Percentiles rank a stretch among this genome's conserved stretches.
phyloP scores from a whole-genome alignment of 169 alveolate genomes.

The Besnoitia besnoiti region DNA sequence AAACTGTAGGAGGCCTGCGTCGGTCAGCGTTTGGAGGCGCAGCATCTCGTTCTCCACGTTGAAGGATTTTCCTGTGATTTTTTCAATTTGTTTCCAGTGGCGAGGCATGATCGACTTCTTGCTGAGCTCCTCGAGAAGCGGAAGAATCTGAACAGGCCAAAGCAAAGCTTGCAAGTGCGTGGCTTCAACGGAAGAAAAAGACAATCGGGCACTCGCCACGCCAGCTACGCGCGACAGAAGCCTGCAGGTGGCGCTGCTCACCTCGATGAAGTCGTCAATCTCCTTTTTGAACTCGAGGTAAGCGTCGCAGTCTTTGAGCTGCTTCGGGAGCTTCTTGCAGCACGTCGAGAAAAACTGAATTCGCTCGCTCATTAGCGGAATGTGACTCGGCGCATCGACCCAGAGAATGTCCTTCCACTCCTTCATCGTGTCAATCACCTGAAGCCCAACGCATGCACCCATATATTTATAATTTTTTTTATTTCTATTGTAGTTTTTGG shows the following conservation, averaged over 20 bases:
- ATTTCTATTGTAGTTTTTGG: not conserved
- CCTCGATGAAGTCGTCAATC: conserved; percentile 89
- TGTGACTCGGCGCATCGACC: conserved; percentile 89
- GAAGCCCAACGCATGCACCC: conserved; percentile 22
- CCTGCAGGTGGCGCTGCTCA: conserved; percentile 36
- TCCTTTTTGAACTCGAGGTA: conserved; percentile 92
- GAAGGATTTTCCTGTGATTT: conserved; percentile 83
- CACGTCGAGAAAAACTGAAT: conserved; percentile 81
- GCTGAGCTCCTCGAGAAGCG: conserved; percentile 89
- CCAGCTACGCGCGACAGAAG: too few relatives aligned
- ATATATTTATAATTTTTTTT: not conserved
- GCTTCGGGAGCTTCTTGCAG: conserved; percentile 93
- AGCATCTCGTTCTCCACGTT: conserved; percentile 85
- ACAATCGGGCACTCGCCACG: conserved; percentile 71
- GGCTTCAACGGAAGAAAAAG: too few relatives aligned
- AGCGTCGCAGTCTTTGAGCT: conserved; percentile 93
- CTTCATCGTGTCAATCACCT: conserved; percentile 89
- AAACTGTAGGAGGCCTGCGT: conserved; percentile 79
- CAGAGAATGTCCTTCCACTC: conserved; percentile 93
- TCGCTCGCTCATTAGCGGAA: conserved; percentile 86
- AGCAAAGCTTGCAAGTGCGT: too few relatives aligned
- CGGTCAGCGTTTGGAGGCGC: conserved; percentile 87
- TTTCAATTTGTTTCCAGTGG: conserved; percentile 93
- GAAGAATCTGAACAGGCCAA: conserved; percentile 87
- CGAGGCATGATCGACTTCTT: conserved; percentile 92